Base-by-base conservation (phyloP, 129 eudicot species). In the Tanacetum coccineum region DNA sequence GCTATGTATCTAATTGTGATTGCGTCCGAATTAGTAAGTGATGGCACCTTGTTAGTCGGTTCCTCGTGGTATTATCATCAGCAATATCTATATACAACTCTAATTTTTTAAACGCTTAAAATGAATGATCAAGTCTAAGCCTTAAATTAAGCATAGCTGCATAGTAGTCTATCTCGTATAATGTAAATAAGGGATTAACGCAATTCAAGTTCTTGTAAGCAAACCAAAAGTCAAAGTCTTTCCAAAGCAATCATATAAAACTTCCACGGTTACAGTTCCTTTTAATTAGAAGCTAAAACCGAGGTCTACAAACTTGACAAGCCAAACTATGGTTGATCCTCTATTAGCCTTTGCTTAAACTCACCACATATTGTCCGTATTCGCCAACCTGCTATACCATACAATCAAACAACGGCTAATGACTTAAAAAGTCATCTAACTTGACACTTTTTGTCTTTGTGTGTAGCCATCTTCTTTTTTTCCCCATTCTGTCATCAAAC, bases 111-210 rank as follows among this genome's bases (percentile, higher is more conserved):
- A 54, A 58, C 64, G 11, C 45, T 42, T 11, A 40, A 13, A 21
- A 53, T 25, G 44, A 14, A 51, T 39, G 36, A 73, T 62, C 56
- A 72, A 62, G 55, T 42, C 28, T 36, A 62, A 36, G 70, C 64
- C 62, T 53, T 62, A 62, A 72, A 36, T 52, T 54, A 52, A 72
- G 45, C 54, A 40, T 13, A n/a, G n/a, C n/a, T n/a, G n/a, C n/a
- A n/a, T n/a, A n/a, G n/a, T n/a, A n/a, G n/a, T n/a, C n/a, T n/a
- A n/a, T n/a, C n/a, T n/a, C n/a, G n/a, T n/a, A n/a, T n/a, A n/a
- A n/a, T n/a, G n/a, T n/a, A n/a, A n/a, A n/a, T n/a, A n/a, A n/a
- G n/a, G n/a, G n/a, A n/a, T n/a, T n/a, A n/a, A n/a, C n/a, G n/a
- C n/a, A n/a, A n/a, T n/a, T n/a, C n/a, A n/a, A n/a, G n/a, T n/a